phyloP scores from a whole-genome alignment of 192 early-diverging fungal species.

The Kappamyces sp. region DNA sequence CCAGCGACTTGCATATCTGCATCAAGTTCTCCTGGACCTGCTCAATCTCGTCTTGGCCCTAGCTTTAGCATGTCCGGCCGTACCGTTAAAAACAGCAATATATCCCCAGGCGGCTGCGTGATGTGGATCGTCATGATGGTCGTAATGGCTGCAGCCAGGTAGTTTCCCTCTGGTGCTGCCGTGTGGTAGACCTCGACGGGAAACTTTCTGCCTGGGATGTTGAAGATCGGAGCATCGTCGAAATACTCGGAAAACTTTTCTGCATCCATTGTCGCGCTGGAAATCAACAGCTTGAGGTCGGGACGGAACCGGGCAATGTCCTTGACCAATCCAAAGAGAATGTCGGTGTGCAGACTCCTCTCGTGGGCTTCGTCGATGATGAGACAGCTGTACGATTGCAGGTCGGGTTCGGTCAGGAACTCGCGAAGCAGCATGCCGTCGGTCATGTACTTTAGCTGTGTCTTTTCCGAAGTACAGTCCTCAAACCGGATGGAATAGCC shows the following conservation, averaged over 20 bases:
- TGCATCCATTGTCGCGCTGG: constrained; percentile 97
- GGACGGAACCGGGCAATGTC: constrained; percentile 91
- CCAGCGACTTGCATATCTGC: constrained; percentile 72
- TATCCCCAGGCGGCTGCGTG: constrained; percentile 81
- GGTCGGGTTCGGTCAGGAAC: constrained; percentile 93
- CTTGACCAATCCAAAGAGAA: constrained; percentile 94
- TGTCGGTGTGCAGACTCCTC: constrained; percentile 91
- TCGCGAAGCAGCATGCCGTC: constrained; percentile 97
- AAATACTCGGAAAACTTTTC: constrained; percentile 95
- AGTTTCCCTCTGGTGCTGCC: constrained; percentile 95
- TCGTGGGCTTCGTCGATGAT: constrained; percentile 99
- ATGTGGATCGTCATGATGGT: constrained; percentile 94
- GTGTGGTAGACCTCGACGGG: constrained; percentile 95
- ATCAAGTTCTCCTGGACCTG: constrained; percentile 73
- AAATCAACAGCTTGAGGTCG: constrained; percentile 89
- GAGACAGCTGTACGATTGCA: constrained; percentile 81
- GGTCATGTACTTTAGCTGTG: constrained; percentile 96
- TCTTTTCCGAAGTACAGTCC: constrained; percentile 94
- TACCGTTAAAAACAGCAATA: constrained; percentile 88
- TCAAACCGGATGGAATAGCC: constrained; percentile 98
- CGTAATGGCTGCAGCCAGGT: constrained; percentile 85
- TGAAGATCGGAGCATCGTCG: constrained; percentile 88
- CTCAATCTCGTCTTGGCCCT: constrained; percentile 98
- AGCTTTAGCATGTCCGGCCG: not conserved
- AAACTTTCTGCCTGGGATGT: constrained; percentile 88